Evolutionary conservation across 2,329 filamentous ascomycete genomes (phyloP).

Genomic region (Tolypocladium sp.): DNA sequence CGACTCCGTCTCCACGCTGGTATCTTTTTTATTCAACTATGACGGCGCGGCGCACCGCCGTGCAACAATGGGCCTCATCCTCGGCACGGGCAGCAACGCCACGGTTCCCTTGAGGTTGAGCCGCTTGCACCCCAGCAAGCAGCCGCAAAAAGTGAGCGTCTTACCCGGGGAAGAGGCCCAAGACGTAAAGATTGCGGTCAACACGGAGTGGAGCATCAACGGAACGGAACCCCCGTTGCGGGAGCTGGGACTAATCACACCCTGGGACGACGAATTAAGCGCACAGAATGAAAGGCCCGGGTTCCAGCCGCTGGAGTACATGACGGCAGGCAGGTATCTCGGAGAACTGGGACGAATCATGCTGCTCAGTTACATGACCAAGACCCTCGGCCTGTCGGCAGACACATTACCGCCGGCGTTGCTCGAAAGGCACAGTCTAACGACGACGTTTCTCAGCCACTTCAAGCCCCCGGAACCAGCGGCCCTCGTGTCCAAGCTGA

Average conservation of each 20-base stretch:
- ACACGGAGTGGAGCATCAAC: slow-evolving; percentile 78
- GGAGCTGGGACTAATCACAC: slow-evolving; percentile 53
- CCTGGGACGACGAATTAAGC: slow-evolving; percentile 64
- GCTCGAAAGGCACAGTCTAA: slow-evolving; percentile 50
- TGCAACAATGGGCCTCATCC: slow-evolving; percentile 71
- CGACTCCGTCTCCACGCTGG: slow-evolving; percentile 70
- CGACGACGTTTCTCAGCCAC: slow-evolving; percentile 65
- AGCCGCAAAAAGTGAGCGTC: slow-evolving; percentile 37
- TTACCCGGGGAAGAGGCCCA: slow-evolving; percentile 34
- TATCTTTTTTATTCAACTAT: slow-evolving; percentile 67
- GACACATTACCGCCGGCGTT: slow-evolving; percentile 46
- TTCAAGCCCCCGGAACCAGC: slow-evolving; percentile 45
- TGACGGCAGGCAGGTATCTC: slow-evolving; percentile 71
- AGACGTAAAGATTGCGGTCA: slow-evolving; percentile 63
- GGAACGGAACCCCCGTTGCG: slow-evolving; percentile 61
- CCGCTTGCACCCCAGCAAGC: slow-evolving; percentile 55
- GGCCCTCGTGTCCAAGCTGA: slow-evolving; percentile 37
- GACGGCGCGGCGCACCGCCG: slow-evolving; percentile 51
- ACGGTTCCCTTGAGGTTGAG: slow-evolving; percentile 62
- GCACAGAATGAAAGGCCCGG: slow-evolving; percentile 58
- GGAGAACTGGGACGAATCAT: slow-evolving; percentile 68
- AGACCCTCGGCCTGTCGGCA: slow-evolving; percentile 25
- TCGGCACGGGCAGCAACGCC: slow-evolving; percentile 74
- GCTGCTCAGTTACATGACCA: slow-evolving; percentile 54
- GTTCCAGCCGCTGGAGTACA: slow-evolving; percentile 77